Evolutionary conservation across 2,329 filamentous ascomycete species (phyloP).

Genomic region (Aureobasidium sp.): DNA sequence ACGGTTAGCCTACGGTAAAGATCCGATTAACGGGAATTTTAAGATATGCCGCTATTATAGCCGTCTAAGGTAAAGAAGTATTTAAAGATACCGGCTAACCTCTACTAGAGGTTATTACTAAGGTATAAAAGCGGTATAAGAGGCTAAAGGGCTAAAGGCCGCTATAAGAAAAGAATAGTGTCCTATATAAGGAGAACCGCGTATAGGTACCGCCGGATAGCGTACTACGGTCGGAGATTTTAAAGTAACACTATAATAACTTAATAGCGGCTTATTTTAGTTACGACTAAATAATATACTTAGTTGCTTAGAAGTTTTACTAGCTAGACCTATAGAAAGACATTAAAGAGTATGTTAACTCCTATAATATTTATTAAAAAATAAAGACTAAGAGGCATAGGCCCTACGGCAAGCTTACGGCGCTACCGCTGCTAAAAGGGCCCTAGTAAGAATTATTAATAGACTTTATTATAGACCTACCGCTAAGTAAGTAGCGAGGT

Average conservation of each 20-base stretch:
- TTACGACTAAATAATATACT: not conserved
- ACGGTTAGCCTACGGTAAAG: too few relatives aligned
- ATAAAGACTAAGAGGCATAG: not conserved
- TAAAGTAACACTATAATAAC: not conserved
- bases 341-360: not conserved
- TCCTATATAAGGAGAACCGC: not conserved
- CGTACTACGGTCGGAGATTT: not conserved
- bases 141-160: too few relatives aligned
- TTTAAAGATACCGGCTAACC: too few relatives aligned
- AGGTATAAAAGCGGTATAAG: too few relatives aligned
- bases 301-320: not conserved
- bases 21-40: too few relatives aligned
- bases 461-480: not conserved
- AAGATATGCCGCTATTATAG: too few relatives aligned
- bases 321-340: not conserved
- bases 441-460: not conserved
- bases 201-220: not conserved
- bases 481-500: not conserved
- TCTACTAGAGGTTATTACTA: too few relatives aligned
- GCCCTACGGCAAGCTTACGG: not conserved
- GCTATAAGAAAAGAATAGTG: too few relatives aligned
- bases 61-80: too few relatives aligned
- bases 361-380: not conserved
- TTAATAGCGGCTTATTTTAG: not conserved
- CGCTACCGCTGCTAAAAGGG: not conserved